Percentiles rank a stretch among this genome's conserved stretches.
Evolutionary conservation across 768 basidiomycete species (phyloP).

Genomic region (Crassisporium funariophilum): DNA sequence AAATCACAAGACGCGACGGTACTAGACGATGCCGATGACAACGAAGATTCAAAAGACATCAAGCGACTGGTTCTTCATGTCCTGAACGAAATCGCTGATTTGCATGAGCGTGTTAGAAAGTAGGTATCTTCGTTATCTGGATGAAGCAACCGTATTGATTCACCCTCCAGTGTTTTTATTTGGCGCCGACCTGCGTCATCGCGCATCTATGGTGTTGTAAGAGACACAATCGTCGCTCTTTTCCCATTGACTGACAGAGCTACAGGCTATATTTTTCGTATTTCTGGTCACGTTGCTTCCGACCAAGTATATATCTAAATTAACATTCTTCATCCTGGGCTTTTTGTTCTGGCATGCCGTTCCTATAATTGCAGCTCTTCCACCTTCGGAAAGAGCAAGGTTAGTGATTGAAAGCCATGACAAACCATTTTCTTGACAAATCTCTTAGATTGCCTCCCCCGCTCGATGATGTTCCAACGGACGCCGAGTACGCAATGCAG

Average conservation of each 20-base stretch:
- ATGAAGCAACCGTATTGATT: constrained; percentile 2
- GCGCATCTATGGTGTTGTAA: constrained; percentile 47
- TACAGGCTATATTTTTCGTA: constrained; percentile 40
- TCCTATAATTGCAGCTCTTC: constrained; percentile 56
- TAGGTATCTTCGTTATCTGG: constrained; percentile 26
- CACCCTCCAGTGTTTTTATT: constrained; percentile 53
- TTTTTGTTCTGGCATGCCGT: constrained; percentile 63
- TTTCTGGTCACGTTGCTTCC: constrained; percentile 50
- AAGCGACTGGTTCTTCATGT: constrained; percentile 43
- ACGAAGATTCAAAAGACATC: constrained; percentile 39
- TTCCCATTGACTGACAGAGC: constrained; percentile 1
- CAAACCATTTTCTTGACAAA: neutral
- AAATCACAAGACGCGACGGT: constrained; percentile 20
- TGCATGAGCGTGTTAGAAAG: constrained; percentile 70
- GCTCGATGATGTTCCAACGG: constrained; percentile 60
- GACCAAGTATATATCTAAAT: constrained; percentile 50
- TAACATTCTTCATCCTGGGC: constrained; percentile 47
- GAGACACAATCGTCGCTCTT: constrained; percentile 15
- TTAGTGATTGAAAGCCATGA: constrained; percentile 19
- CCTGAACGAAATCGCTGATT: constrained; percentile 54
- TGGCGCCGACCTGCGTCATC: constrained; percentile 63
- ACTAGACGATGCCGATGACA: constrained; percentile 35
- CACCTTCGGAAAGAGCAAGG: constrained; percentile 49
- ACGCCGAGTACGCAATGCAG: constrained; percentile 72
- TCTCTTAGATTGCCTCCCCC: constrained; percentile 45